Base-by-base conservation (phyloP, 352 stramenopile species). In the Phytophthora lateralis region DNA sequence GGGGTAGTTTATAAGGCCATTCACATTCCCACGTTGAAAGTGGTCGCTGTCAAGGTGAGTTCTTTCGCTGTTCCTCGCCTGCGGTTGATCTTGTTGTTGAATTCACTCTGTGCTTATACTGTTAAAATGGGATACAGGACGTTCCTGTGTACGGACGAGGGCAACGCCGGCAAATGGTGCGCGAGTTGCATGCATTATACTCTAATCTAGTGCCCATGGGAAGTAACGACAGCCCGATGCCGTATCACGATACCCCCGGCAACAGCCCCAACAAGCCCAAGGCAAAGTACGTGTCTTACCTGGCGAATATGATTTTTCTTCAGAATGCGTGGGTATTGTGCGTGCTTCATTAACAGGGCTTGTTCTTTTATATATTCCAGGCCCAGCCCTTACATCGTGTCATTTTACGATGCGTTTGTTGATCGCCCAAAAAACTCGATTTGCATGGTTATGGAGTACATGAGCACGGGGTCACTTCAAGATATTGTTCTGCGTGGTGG, bases 381-480 rank as follows among this genome's bases (percentile, higher is more conserved):
- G 18, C 69, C 85, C 17, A 93, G 90, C 65, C 90, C 90, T 18
- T 90, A 95, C 55, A 95, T 97, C 41, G 91, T 97, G 17, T 94
- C 82, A 12, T 97, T 97, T 65, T 96, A 96, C 62, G 90, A 97
- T 56, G 91, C 89, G n/a, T 98, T 96, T 63, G 85, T 93, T 5
- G 90, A 97, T 62, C 76, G 82, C 10, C 74, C 85, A 15, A 93
- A 96, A 57, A 95, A 94, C 61, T 93, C 76, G 24, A 91, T 97
- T 41, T 94, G 78, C 34, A 72, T 98, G 44, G 90, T 97, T 26
- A 96, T 98, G 86, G 91, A 98, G 66, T 98, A 97, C 59, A 98
- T 98, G 91, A 87, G 91, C 60, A 91, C 86, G 6, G 91, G 91
- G 10, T 96, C 89, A 4, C 71, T 98, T 2, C 88, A 97, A 66